These are phyloP conservation scores for Kitagawia praeruptora DNA, from an alignment of 129 eudicot species.

Conservation along the genomic window DNA sequence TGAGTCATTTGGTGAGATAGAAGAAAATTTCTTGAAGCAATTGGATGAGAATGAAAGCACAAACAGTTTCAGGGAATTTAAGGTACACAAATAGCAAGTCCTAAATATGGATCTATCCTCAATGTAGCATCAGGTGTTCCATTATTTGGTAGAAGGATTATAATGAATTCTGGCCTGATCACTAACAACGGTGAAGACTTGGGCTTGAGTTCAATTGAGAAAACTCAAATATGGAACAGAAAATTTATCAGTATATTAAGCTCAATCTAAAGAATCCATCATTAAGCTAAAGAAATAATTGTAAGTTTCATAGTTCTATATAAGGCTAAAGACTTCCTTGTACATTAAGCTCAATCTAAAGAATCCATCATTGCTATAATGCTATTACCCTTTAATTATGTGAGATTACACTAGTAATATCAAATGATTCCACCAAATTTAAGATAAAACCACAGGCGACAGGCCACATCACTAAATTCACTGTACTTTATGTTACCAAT, in stretches of 20 bases:
- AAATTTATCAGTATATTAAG: background rate
- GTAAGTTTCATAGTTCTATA: too few species aligned
- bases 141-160: constrained; percentile 17
- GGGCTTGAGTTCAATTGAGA: constrained; percentile 19
- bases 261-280: too few species aligned
- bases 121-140: constrained; percentile 33
- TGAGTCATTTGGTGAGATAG: constrained; percentile 58
- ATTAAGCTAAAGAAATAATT: too few species aligned
- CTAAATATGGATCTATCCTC: constrained; percentile 17
- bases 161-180: constrained; percentile 24
- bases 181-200: constrained; percentile 39
- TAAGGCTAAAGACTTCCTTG: too few species aligned
- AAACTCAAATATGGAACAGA: constrained; percentile 1
- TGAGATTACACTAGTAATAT: too few species aligned
- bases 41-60: constrained; percentile 41
- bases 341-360: too few species aligned
- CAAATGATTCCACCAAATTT: too few species aligned
- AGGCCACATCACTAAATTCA: too few species aligned
- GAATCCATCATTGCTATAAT: too few species aligned
- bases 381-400: too few species aligned
- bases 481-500: too few species aligned
- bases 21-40: constrained; percentile 53
- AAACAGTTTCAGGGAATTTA: constrained; percentile 34
- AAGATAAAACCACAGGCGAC: too few species aligned
- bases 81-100: constrained; percentile 25